Conservation (phyloP, 805 yeast species). For the Kluyveromyces siamensis region DNA sequence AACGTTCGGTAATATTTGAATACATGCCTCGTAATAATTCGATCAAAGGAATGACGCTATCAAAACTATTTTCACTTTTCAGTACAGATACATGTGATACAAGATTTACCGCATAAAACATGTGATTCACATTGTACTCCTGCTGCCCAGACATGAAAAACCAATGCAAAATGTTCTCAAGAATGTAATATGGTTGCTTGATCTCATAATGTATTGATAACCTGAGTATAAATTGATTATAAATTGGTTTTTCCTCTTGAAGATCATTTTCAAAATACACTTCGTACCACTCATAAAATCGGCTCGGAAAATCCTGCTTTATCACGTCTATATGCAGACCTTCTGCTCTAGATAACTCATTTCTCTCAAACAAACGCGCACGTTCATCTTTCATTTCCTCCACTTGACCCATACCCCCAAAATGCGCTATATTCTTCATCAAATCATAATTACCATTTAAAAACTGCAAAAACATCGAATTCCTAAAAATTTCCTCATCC, state of each 20-base stretch:
- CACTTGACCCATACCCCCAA: background rate
- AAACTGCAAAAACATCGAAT: slow-evolving; percentile 3
- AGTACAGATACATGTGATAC: slow-evolving; percentile 6
- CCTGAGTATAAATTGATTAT: slow-evolving; percentile 7
- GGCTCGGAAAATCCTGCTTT: slow-evolving; percentile 12
- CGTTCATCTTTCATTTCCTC: background rate
- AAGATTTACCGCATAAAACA: slow-evolving; percentile 8
- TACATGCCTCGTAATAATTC: background rate
- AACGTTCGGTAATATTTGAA: background rate
- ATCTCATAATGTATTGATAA: slow-evolving; percentile 4
- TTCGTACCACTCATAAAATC: slow-evolving; percentile 11
- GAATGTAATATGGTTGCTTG: slow-evolving; percentile 4
- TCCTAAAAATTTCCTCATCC: slow-evolving; percentile 5
- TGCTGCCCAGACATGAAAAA: slow-evolving; percentile 3
- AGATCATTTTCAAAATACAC: slow-evolving; percentile 10
- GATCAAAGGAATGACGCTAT: slow-evolving; percentile 2
- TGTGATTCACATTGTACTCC: slow-evolving; percentile 5
- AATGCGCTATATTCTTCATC: slow-evolving; percentile 4
- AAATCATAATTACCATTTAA: slow-evolving; percentile 4
- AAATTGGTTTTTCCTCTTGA: slow-evolving; percentile 1
- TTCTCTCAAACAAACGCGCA: background rate
- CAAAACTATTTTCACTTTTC: background rate
- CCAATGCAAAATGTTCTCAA: slow-evolving; percentile 6
- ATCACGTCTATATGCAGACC: background rate
- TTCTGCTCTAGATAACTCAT: background rate